Conservation (phyloP, 208 protist species). For the Leishmania amazonensis region DNA sequence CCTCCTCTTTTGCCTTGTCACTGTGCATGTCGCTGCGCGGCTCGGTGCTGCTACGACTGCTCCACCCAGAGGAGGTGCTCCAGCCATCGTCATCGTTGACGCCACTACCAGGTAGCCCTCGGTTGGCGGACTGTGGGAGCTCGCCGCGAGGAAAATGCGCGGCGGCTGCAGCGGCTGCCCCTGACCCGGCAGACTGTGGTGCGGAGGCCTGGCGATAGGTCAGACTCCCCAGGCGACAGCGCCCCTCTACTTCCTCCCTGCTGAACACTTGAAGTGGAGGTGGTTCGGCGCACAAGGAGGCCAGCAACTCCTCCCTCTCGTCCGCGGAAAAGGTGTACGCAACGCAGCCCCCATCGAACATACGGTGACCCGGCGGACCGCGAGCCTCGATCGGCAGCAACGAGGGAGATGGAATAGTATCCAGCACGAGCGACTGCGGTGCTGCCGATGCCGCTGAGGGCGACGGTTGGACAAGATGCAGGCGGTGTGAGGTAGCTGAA, state of each 20-base stretch:
- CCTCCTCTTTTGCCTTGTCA: not conserved
- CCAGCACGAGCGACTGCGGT: slow-evolving; percentile 4
- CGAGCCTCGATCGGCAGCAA: slow-evolving; percentile 16
- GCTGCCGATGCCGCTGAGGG: not conserved
- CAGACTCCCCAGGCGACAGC: not conserved
- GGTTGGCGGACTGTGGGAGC: not conserved
- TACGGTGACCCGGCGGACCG: slow-evolving; percentile 20
- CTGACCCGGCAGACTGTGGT: not conserved
- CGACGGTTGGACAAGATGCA: slow-evolving; percentile 5
- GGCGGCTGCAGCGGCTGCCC: not conserved
- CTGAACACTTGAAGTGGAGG: slow-evolving; percentile 26
- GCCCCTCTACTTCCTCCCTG: slow-evolving; percentile 14
- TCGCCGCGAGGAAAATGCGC: not conserved
- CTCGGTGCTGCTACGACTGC: slow-evolving; percentile 19
- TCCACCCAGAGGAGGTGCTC: slow-evolving; percentile 31
- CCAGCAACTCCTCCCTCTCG: slow-evolving; percentile 15
- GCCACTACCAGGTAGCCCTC: not conserved
- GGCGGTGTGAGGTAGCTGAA: slow-evolving; percentile 8
- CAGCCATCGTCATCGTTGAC: slow-evolving; percentile 24
- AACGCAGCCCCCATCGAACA: slow-evolving; percentile 16
- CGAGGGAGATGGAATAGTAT: slow-evolving; percentile 7
- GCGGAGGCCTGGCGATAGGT: not conserved
- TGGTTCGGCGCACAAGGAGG: slow-evolving; percentile 1
- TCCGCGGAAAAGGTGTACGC: slow-evolving; percentile 21
- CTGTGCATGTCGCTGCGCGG: not conserved